Evolutionary conservation across 2,329 filamentous ascomycete species (phyloP).

Genomic region (Colletotrichum tanaceti): DNA sequence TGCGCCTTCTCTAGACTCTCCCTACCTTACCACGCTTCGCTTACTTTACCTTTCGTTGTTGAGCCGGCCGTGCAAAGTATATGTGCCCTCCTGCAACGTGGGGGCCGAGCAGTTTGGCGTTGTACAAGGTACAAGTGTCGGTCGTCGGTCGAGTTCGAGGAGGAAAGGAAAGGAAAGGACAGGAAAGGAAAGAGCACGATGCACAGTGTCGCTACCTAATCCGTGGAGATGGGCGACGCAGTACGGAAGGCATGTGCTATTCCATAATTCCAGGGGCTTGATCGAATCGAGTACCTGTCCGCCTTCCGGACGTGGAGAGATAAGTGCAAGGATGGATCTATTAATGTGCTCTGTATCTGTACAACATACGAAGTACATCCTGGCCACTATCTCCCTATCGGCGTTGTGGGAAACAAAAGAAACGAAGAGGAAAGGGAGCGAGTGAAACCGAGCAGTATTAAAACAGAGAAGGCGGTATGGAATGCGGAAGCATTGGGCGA

Average conservation of each 20-base stretch:
- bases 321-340: not conserved
- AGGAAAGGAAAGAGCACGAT: not conserved
- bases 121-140: not conserved
- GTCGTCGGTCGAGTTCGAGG: not conserved
- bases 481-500: too few species aligned
- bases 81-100: constrained; percentile 4
- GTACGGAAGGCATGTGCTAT: constrained; percentile 10
- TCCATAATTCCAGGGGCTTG: not conserved
- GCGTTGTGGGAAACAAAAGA: too few species aligned
- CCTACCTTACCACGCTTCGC: not conserved
- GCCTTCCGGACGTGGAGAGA: not conserved
- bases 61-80: not conserved
- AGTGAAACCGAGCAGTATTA: too few species aligned
- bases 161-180: not conserved
- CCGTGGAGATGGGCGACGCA: constrained; percentile 4
- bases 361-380: not conserved
- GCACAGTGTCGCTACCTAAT: too few species aligned
- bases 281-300: constrained; percentile 10
- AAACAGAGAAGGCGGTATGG: too few species aligned
- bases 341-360: not conserved
- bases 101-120: not conserved
- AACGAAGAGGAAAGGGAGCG: too few species aligned
- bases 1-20: not conserved
- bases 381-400: not conserved
- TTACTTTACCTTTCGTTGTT: too few species aligned